Evolutionary conservation across 441 rosid species (phyloP).

Genomic region (Macaranga tanarius): DNA sequence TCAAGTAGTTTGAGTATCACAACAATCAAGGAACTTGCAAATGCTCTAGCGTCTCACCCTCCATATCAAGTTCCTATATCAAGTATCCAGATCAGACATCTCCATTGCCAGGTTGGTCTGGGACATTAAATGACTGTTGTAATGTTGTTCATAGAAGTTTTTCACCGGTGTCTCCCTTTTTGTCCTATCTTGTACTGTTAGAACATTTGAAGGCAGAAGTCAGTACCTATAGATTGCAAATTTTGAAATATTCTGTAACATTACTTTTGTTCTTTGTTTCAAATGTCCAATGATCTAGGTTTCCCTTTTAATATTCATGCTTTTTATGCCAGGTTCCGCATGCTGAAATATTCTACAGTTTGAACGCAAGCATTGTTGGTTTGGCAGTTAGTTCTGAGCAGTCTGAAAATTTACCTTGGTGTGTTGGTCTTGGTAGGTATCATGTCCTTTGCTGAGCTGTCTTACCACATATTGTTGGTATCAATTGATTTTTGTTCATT

Average conservation of each 20-base stretch:
- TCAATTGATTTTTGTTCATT: neutral
- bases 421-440: slow-evolving; percentile 86
- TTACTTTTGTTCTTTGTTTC: slow-evolving; percentile 4
- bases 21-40: slow-evolving; percentile 77
- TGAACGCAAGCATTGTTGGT: slow-evolving; percentile 86
- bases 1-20: slow-evolving; percentile 53
- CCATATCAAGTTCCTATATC: slow-evolving; percentile 89
- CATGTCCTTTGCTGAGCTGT: slow-evolving; percentile 15
- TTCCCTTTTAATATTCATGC: slow-evolving; percentile 19
- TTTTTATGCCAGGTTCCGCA: slow-evolving; percentile 57
- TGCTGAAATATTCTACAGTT: slow-evolving; percentile 68
- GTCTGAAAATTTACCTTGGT: slow-evolving; percentile 58
- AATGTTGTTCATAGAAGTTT: neutral
- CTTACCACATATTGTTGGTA: slow-evolving; percentile 5
- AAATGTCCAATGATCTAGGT: slow-evolving; percentile 1
- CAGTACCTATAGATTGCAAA: slow-evolving; percentile 11
- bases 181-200: slow-evolving; percentile 4
- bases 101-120: slow-evolving; percentile 71
- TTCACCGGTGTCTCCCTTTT: neutral
- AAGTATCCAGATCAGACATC: slow-evolving; percentile 72
- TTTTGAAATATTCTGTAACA: slow-evolving; percentile 9
- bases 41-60: slow-evolving; percentile 75
- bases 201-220: slow-evolving; percentile 10
- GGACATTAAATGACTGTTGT: slow-evolving; percentile 14
- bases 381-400: slow-evolving; percentile 68